phyloP scores from a whole-genome alignment of 805 yeast genomes.

The Sugiyamaella lignohabitans region DNA sequence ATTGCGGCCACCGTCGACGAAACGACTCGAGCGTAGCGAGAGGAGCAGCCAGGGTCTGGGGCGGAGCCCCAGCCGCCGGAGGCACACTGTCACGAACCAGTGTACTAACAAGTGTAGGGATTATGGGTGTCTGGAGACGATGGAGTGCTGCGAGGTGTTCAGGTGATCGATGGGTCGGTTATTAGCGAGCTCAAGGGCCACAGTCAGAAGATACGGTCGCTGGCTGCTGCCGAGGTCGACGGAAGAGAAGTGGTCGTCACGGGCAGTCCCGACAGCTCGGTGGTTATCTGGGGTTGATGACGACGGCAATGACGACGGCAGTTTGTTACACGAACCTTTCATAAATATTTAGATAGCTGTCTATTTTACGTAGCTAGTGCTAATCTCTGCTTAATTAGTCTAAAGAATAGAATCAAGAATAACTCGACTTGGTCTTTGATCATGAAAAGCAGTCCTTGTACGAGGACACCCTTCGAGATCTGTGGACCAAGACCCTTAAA shows the following conservation, averaged over 20 bases:
- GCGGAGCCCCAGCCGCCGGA: not conserved
- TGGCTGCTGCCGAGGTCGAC: conserved; percentile 1
- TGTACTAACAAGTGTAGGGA: conserved; percentile 41
- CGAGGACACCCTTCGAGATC: conserved; percentile 70
- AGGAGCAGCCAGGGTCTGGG: not conserved
- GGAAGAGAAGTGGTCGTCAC: conserved; percentile 39
- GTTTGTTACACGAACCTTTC: no score
- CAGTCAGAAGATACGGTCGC: conserved; percentile 35
- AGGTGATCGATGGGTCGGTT: conserved; percentile 37
- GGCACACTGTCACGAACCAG: not conserved
- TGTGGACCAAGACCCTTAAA: conserved; percentile 83
- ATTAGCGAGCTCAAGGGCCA: conserved; percentile 32
- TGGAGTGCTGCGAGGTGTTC: conserved; percentile 56
- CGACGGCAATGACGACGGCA: no score
- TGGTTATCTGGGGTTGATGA: conserved; percentile 27
- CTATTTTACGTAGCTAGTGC: not conserved
- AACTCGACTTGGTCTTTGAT: conserved; percentile 59
- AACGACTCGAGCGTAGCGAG: conserved; percentile 5
- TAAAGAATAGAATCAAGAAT: conserved; percentile 24
- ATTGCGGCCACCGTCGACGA: no score
- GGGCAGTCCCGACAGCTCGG: conserved; percentile 26
- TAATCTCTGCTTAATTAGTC: conserved; percentile 13
- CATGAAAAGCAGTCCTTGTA: conserved; percentile 78
- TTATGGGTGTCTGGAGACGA: conserved; percentile 68
- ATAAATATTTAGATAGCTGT: no score